phyloP scores from a whole-genome alignment of 176 grass and related monocot genomes.

The Oryza punctata region DNA sequence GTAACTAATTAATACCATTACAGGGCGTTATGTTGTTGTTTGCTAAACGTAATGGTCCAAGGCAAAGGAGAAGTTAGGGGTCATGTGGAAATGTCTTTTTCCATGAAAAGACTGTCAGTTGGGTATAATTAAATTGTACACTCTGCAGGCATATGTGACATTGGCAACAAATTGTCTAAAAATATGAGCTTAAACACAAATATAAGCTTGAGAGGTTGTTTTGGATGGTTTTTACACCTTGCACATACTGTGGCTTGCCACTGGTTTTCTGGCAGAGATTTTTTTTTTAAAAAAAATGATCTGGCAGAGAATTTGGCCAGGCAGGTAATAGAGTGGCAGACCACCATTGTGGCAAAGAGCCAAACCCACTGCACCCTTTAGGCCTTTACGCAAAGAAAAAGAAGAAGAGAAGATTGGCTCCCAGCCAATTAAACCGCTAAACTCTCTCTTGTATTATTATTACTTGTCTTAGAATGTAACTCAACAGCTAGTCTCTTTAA shows the following conservation, averaged over 20 bases:
- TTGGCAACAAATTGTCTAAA: not conserved
- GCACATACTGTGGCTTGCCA: too few relatives aligned
- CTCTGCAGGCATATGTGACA: not conserved
- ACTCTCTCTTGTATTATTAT: not conserved
- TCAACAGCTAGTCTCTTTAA: not conserved
- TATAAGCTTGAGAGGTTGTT: not conserved
- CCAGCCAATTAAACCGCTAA: not conserved
- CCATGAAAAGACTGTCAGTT: slow-evolving; percentile 6
- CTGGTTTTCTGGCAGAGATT: too few relatives aligned
- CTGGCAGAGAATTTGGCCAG: too few relatives aligned
- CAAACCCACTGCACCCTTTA: not conserved
- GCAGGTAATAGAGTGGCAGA: too few relatives aligned
- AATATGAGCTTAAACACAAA: not conserved
- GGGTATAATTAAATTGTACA: not conserved
- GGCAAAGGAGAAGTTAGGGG: slow-evolving; percentile 15
- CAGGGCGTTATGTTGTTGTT: slow-evolving; percentile 19
- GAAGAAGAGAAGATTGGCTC: not conserved
- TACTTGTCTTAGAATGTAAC: not conserved
- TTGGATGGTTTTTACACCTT: not conserved
- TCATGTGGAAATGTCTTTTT: slow-evolving; percentile 9
- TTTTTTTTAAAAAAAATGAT: too few relatives aligned
- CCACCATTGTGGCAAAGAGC: not conserved
- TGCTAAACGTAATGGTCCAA: slow-evolving; percentile 11
- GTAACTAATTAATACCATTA: slow-evolving; percentile 19
- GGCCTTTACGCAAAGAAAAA: not conserved